Evolutionary conservation across 78 protist species (phyloP).

Genomic region (Guillardia theta): DNA sequence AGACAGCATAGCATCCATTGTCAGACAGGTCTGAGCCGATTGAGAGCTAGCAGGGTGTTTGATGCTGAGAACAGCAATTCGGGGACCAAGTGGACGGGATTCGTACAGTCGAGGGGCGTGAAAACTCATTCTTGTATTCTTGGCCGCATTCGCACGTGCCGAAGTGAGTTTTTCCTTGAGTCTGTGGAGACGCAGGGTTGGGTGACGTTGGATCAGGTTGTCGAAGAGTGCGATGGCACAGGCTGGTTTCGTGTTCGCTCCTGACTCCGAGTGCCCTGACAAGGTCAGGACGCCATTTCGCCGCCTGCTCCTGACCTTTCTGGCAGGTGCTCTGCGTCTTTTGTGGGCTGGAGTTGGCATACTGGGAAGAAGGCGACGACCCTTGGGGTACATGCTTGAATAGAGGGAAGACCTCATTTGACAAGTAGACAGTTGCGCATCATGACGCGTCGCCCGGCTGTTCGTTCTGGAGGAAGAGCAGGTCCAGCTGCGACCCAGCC

Average conservation of each 20-base stretch:
- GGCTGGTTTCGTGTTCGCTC: neutral
- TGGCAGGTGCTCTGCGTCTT: neutral
- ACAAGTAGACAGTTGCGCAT: too few species aligned
- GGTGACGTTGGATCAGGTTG: too few species aligned
- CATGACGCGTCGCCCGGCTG: neutral
- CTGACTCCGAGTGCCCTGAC: neutral
- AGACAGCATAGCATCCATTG: too few species aligned
- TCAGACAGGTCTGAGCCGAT: too few species aligned
- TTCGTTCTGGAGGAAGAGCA: neutral
- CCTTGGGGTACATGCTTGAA: too few species aligned
- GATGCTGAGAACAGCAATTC: neutral
- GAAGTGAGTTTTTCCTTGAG: too few species aligned
- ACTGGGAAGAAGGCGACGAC: neutral
- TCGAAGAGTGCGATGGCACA: neutral
- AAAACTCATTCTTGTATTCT: neutral
- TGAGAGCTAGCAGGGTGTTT: too few species aligned
- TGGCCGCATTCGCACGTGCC: neutral
- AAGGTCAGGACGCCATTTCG: too few species aligned
- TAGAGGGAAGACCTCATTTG: too few species aligned
- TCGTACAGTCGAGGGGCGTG: neutral
- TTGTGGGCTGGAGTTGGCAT: neutral
- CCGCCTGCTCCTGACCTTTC: too few species aligned
- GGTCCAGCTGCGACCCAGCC: neutral
- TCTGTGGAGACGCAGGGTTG: too few species aligned
- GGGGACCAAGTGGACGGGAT: neutral